Conservation (phyloP, 2,329 filamentous ascomycete genomes). For the Claviceps quebecensis region DNA sequence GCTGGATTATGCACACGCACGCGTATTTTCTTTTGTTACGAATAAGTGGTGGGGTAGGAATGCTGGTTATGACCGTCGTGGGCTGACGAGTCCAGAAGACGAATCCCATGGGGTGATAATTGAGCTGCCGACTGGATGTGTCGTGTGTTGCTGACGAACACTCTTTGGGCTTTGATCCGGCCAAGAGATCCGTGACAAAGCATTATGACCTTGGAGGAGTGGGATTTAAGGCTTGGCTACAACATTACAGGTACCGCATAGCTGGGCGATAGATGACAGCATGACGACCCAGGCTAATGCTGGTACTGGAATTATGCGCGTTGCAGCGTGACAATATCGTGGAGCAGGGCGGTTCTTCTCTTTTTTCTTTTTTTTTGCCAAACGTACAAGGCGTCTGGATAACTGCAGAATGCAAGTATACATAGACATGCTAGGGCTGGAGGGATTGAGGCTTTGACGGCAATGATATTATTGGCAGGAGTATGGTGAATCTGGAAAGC, state of each 20-base stretch:
- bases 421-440: slow-evolving; percentile 8
- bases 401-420: slow-evolving; percentile 10
- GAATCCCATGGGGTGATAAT: neutral
- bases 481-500: slow-evolving; percentile 12
- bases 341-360: neutral
- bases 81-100: neutral
- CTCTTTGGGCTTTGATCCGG: neutral
- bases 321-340: neutral
- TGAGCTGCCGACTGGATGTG: neutral
- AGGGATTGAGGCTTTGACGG: slow-evolving; percentile 1
- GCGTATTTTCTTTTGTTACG: slow-evolving; percentile 5
- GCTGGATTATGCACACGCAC: slow-evolving; percentile 12
- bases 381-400: slow-evolving; percentile 5
- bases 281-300: neutral
- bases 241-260: neutral
- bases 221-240: neutral
- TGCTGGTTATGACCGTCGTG: neutral
- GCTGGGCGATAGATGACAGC: neutral
- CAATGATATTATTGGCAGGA: slow-evolving; percentile 8
- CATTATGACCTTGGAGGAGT: neutral
- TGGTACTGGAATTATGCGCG: neutral
- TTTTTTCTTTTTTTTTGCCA: slow-evolving; percentile 4
- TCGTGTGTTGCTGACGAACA: neutral
- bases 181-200: neutral
- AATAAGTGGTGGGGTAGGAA: neutral